phyloP scores from a whole-genome alignment of 228 moss, liverwort and hornwort species.

The Sphagnum magellanicum region DNA sequence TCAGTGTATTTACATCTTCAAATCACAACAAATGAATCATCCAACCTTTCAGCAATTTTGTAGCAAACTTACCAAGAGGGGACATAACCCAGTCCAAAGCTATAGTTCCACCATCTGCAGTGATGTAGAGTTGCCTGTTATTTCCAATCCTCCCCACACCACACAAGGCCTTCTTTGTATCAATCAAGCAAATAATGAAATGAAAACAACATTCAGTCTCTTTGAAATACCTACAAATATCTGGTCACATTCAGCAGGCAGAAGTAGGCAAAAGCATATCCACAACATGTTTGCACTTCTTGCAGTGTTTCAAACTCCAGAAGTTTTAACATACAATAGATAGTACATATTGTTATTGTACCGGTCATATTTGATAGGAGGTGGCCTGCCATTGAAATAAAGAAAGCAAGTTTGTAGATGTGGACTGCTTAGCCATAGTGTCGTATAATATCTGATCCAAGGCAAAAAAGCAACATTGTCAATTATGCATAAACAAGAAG shows the following conservation, averaged over 20 bases:
- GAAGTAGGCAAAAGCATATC: no score
- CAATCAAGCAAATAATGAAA: no score
- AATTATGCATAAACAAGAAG: no score
- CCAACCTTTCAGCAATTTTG: neutral
- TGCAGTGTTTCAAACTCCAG: no score
- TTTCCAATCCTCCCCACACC: neutral
- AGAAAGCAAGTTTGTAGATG: conserved; percentile 80
- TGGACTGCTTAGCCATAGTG: conserved; percentile 88
- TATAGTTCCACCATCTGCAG: conserved; percentile 84
- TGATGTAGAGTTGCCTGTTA: conserved; percentile 72
- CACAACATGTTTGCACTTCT: no score
- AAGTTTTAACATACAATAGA: no score
- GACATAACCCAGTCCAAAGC: conserved; percentile 83
- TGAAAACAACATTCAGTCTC: no score
- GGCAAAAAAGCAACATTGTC: no score
- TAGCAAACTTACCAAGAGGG: conserved; percentile 26
- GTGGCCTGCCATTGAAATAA: conserved; percentile 66
- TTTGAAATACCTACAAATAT: no score
- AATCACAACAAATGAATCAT: no score
- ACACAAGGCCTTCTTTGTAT: no score
- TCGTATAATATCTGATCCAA: conserved; percentile 43
- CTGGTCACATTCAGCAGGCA: no score
- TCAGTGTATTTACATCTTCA: neutral
- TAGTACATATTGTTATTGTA: neutral
- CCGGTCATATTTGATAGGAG: conserved; percentile 66